These are phyloP conservation scores for Austroboletus rostrupii DNA, from an alignment of 1,284 basidiomycete species.

Conservation along the genomic window DNA sequence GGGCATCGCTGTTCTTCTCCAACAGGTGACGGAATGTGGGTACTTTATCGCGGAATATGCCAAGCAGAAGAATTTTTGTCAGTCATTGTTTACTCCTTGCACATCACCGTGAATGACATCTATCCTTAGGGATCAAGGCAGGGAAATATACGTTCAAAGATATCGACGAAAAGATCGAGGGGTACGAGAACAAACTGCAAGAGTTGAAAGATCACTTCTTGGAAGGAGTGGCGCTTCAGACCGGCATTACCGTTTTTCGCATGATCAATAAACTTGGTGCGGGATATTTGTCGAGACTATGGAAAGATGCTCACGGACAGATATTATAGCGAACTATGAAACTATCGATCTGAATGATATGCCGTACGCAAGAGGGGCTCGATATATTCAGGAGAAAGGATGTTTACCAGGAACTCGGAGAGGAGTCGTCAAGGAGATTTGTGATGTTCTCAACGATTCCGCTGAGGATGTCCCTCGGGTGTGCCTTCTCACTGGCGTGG, in stretches of 20 bases:
- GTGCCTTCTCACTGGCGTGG: no score
- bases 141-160: neutral
- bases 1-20: neutral
- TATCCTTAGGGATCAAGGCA: neutral
- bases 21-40: neutral
- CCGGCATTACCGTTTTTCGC: neutral
- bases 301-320: no score
- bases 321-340: no score
- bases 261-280: no score
- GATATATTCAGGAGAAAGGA: no score
- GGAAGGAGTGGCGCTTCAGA: neutral
- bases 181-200: neutral
- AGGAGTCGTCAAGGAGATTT: no score
- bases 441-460: no score
- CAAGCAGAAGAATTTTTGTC: neutral
- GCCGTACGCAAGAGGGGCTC: no score
- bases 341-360: no score
- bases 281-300: no score
- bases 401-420: no score
- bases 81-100: neutral
- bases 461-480: neutral
- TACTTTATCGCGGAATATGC: neutral
- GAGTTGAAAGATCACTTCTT: neutral
- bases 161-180: neutral
- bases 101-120: neutral